A percentile compares a stretch with the other conserved stretches of the same genome.
phyloP scores from a whole-genome alignment of 805 yeast species.

The Yarrowia osloensis region DNA sequence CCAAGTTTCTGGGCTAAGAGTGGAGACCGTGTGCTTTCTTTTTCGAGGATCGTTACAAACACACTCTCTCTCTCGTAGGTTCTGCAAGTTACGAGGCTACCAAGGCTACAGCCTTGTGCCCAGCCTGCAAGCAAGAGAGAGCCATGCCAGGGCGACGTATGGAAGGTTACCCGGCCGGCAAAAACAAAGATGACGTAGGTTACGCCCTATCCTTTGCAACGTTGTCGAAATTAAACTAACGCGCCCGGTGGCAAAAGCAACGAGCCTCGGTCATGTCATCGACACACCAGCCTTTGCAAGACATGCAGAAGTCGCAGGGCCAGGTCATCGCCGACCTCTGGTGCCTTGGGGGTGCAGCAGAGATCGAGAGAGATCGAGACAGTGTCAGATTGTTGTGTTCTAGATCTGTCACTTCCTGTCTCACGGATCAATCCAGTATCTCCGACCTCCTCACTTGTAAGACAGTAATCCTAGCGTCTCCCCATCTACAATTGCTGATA shows the following conservation, averaged over 20 bases:
- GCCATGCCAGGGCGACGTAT: constrained; percentile 16
- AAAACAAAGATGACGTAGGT: not conserved
- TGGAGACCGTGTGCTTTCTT: not conserved
- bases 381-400: no score
- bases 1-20: not conserved
- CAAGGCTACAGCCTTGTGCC: not conserved
- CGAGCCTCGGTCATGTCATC: not conserved
- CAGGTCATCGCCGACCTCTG: not conserved
- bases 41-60: not conserved
- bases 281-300: not conserved
- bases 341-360: not conserved
- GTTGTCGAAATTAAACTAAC: constrained; percentile 11
- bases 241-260: constrained; percentile 10
- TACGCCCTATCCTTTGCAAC: not conserved
- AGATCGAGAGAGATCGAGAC: not conserved
- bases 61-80: not conserved
- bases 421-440: no score
- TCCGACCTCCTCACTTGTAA: no score
- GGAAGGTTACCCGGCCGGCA: constrained; percentile 3
- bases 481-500: no score
- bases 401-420: no score
- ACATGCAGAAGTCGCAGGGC: constrained; percentile 11
- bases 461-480: not conserved
- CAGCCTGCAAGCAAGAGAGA: not conserved
- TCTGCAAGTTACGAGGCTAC: not conserved